A percentile compares a stretch with the other conserved stretches of the same genome.
These are phyloP conservation scores for Epichloe elymi DNA, from an alignment of 2,329 filamentous ascomycete genomes.

Conservation along the genomic window DNA sequence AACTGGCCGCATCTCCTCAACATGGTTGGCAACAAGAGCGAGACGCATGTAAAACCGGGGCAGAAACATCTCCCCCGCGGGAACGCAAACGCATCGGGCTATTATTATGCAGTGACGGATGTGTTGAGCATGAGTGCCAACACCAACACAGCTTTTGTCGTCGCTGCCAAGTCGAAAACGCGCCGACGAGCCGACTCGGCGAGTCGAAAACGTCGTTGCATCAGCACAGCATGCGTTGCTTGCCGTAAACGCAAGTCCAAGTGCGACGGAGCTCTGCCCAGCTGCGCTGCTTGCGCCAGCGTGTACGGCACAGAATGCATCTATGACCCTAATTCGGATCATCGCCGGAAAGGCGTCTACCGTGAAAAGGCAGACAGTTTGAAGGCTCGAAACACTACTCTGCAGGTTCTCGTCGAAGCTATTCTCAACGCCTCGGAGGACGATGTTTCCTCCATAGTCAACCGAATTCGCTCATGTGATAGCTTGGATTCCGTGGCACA, in stretches of 20 bases:
- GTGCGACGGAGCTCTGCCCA: conserved; percentile 84
- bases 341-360: conserved; percentile 92
- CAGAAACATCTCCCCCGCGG: neutral
- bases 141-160: conserved; percentile 7
- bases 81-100: neutral
- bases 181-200: conserved; percentile 34
- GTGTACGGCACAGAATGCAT: conserved; percentile 86
- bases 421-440: conserved; percentile 86
- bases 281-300: conserved; percentile 89
- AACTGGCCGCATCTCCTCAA: neutral
- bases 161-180: conserved; percentile 32
- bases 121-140: neutral
- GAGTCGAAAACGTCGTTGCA: conserved; percentile 58
- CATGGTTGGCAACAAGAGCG: conserved; percentile 1
- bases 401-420: conserved; percentile 86
- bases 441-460: conserved; percentile 69
- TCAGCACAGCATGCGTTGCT: conserved; percentile 74
- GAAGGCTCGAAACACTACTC: conserved; percentile 74
- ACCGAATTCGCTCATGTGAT: conserved; percentile 77
- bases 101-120: neutral
- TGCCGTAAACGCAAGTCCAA: conserved; percentile 71
- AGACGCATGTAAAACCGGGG: neutral
- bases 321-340: conserved; percentile 93
- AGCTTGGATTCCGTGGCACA: conserved; percentile 44
- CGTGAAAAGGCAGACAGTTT: conserved; percentile 83